These are phyloP conservation scores for Arthromyces matolae DNA, from an alignment of 768 basidiomycete genomes.

Conservation along the genomic window DNA sequence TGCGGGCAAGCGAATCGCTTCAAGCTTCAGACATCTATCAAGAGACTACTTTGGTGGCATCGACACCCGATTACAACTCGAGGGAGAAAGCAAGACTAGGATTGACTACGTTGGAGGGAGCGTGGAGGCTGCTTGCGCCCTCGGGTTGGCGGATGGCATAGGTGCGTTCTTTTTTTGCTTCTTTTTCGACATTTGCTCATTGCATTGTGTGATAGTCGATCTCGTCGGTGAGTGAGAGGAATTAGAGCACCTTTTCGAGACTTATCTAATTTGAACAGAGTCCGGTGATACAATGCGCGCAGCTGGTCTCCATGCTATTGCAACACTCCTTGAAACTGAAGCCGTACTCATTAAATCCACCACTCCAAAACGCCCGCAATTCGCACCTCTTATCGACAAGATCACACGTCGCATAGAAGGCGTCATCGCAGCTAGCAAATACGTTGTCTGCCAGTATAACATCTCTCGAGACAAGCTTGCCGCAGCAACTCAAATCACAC, in stretches of 20 bases:
- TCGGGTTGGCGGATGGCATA: conserved; percentile 96
- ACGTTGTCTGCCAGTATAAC: conserved; percentile 93
- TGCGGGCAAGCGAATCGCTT: conserved; percentile 89
- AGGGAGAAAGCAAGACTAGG: conserved; percentile 59
- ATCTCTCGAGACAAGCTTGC: conserved; percentile 61
- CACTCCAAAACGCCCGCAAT: conserved; percentile 56
- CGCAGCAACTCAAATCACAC: conserved; percentile 69
- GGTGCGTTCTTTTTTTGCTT: conserved; percentile 44
- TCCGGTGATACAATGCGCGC: conserved; percentile 99
- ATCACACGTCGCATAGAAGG: conserved; percentile 89
- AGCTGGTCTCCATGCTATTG: conserved; percentile 90
- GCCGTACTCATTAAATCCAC: conserved; percentile 90
- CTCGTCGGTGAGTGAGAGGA: conserved; percentile 68
- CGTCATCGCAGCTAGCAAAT: conserved; percentile 82
- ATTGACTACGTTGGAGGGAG: conserved; percentile 97
- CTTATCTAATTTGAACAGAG: conserved; percentile 56
- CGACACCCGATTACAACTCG: conserved; percentile 52
- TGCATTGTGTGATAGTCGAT: conserved; percentile 58
- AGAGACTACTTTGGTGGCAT: conserved; percentile 70
- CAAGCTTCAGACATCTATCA: conserved; percentile 89
- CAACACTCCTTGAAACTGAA: conserved; percentile 77
- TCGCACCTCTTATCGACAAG: conserved; percentile 65
- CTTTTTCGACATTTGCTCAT: background rate
- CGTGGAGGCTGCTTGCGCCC: conserved; percentile 95
- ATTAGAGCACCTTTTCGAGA: background rate